Base-by-base conservation (phyloP, 192 early-diverging fungal species). In the Oehlia diaphana region DNA sequence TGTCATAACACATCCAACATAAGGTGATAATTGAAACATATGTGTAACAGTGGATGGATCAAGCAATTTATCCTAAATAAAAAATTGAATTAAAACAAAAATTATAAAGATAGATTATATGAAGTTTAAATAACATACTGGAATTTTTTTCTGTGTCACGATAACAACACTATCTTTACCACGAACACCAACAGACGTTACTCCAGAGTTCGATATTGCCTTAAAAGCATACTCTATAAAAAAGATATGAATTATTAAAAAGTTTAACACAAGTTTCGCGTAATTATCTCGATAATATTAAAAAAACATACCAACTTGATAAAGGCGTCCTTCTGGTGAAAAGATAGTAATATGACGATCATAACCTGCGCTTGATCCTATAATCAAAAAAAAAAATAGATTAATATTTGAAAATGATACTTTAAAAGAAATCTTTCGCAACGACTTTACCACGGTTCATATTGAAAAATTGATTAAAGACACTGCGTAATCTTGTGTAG, bases 321-420 rank as follows among this genome's bases (percentile, higher is more conserved):
- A 99, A 72, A 99, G 91, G 63, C 97, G 91, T 74, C 98, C 98
- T 83, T 99, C 98, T 28, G 98, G 97, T 35, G 98, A 99, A 83
- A 99, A 99, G 84, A 99, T 95, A 75, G 98, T 99, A 84, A 99
- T 98, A 83, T 99, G 97, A 77, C 98, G 94, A 89, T 99, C 98
- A 87, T 99, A 97, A 81, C 96, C 95, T 81, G 90, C 86, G 69
- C 84, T 83, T 63, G 84, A 85, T 61, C 86, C 86, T 79, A 65
- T 19, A n/a, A 74, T 37, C 23, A 31, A 58, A 58, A 58, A 21
- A 7, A 42, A 5, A 0, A 42, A 21, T 21, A 58, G 53, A 19
- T 58, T 4, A 58, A 21, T n/a, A 58, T 21, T 58, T 58, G 4
- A 31, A 26, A 58, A 21, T 58, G 21, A 58, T 58, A 14, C 19